Conservation (phyloP, 495 filamentous ascomycete genomes). For the Penicillium robsamsonii region DNA sequence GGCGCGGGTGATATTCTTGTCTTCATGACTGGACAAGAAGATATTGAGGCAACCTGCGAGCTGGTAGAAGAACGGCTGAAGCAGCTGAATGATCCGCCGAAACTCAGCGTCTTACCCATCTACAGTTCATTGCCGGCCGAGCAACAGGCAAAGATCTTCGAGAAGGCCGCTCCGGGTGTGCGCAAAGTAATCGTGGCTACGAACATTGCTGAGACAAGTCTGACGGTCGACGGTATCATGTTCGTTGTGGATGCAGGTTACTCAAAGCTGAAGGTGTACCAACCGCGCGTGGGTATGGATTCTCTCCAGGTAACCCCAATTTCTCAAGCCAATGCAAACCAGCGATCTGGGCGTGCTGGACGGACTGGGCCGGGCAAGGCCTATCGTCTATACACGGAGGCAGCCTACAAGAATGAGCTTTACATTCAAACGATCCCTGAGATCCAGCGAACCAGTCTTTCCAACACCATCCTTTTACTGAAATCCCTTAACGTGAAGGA, state of each 20-base stretch:
- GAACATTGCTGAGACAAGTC: slow-evolving; percentile 96
- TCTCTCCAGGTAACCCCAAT: slow-evolving; percentile 98
- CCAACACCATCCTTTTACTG: slow-evolving; percentile 89
- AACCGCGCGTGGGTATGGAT: slow-evolving; percentile 99
- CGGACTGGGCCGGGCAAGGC: slow-evolving; percentile 95
- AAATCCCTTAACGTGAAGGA: slow-evolving; percentile 96
- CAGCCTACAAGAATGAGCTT: slow-evolving; percentile 92
- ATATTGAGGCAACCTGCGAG: slow-evolving; percentile 96
- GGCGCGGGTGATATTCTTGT: slow-evolving; percentile 90
- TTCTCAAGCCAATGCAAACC: slow-evolving; percentile 91
- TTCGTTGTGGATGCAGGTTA: slow-evolving; percentile 96
- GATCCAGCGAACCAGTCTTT: slow-evolving; percentile 93
- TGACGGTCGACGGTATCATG: slow-evolving; percentile 99
- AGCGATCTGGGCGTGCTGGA: slow-evolving; percentile 90
- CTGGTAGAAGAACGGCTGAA: slow-evolving; percentile 86
- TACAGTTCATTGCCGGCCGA: slow-evolving; percentile 99
- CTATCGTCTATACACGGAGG: slow-evolving; percentile 91
- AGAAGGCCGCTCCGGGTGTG: slow-evolving; percentile 82
- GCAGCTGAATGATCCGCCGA: slow-evolving; percentile 88
- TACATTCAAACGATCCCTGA: slow-evolving; percentile 98
- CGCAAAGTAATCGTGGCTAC: slow-evolving; percentile 98
- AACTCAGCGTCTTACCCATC: slow-evolving; percentile 92
- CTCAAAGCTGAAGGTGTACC: slow-evolving; percentile 98
- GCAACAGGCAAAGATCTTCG: slow-evolving; percentile 96
- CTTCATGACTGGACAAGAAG: slow-evolving; percentile 99